Evolutionary conservation across 2,329 filamentous ascomycete genomes (phyloP), one percentile per base, ranked within the genome.

Genomic region (Didymellaceae sp.): DNA sequence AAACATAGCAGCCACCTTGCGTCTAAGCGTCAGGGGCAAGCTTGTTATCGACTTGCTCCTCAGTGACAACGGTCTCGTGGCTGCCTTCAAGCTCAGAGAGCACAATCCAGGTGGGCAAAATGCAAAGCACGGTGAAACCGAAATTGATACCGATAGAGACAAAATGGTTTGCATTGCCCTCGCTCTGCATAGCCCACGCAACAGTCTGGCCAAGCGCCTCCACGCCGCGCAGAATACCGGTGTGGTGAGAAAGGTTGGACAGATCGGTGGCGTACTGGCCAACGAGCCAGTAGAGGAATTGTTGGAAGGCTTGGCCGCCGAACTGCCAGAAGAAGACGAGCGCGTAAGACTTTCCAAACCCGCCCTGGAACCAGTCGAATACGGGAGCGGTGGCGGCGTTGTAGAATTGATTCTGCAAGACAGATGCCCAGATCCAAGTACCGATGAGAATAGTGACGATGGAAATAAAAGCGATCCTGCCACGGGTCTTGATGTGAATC

Each of bases 281-380:
- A 5, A 72, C 62, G 3, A 72, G 46, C 69, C 69, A 72, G 49
- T 72, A 72, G 14, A 72, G 43, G 30, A 72, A 72, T 41, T 72
- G 69, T 55, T 71, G 69, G 54, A 71, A 72, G 1, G 69, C 67
- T 45, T 72, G 69, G 0, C 69, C 69, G 16, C 65, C 67, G 18
- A 72, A 72, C 22, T 70, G 67, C 69, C 67, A 70, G 60, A 70
- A 71, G 49, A 70, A 70, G 0, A 70, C 63, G 0, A 72, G 59
- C 7, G 68, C 68, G 32, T 71, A 72, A 17, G 51, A 52, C 34
- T 65, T 71, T 4, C 66, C 67, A 26, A 72, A 72, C 6, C 68
- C 68, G 17, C 66, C 67, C 5, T 49, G 47, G 61, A 71, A 71
- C 68, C 68, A 71, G 20, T 72, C 69, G 32, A 65, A 68, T 0